Evolutionary conservation across 768 basidiomycete species (phyloP).

Genomic region (Phaeotremella fagi): DNA sequence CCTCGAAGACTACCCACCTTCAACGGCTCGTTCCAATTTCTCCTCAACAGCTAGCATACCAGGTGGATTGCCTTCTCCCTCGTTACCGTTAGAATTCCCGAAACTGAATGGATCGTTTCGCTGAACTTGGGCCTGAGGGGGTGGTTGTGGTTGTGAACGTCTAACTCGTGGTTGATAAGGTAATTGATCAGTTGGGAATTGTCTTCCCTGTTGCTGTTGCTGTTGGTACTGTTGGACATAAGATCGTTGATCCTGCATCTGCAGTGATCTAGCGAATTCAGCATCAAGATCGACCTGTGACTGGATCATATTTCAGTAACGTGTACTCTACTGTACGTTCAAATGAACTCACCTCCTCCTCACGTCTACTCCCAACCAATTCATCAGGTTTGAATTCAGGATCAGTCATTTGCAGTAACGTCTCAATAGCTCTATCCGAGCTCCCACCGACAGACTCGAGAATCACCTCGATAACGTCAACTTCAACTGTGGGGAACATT

Average conservation of each 20-base stretch:
- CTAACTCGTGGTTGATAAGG: slow-evolving; percentile 47
- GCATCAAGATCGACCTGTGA: slow-evolving; percentile 46
- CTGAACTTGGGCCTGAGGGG: slow-evolving; percentile 6
- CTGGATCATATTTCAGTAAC: slow-evolving; percentile 9
- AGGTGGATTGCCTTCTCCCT: slow-evolving; percentile 22
- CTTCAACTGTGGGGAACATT: slow-evolving; percentile 47
- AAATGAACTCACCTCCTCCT: slow-evolving; percentile 36
- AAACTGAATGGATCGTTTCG: slow-evolving; percentile 1
- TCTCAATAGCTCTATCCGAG: slow-evolving; percentile 46
- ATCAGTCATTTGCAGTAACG: slow-evolving; percentile 47
- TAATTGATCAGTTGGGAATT: slow-evolving; percentile 11
- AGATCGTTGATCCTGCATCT: slow-evolving; percentile 42
- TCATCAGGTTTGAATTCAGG: slow-evolving; percentile 44
- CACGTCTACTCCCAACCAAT: slow-evolving; percentile 12
- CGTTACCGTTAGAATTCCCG: slow-evolving; percentile 6
- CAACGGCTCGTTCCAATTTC: slow-evolving; percentile 40
- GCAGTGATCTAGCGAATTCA: slow-evolving; percentile 46
- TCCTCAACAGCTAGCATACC: slow-evolving; percentile 45
- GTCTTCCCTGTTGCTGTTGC: background rate
- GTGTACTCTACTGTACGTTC: background rate
- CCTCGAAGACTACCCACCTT: slow-evolving; percentile 28
- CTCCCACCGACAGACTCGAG: slow-evolving; percentile 39
- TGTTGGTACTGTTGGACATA: slow-evolving; percentile 4
- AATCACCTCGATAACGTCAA: slow-evolving; percentile 42
- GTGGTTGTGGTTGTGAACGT: slow-evolving; percentile 8